Evolutionary conservation across 73 alveolate genomes (phyloP).

Genomic region (Diophrys sp.): DNA sequence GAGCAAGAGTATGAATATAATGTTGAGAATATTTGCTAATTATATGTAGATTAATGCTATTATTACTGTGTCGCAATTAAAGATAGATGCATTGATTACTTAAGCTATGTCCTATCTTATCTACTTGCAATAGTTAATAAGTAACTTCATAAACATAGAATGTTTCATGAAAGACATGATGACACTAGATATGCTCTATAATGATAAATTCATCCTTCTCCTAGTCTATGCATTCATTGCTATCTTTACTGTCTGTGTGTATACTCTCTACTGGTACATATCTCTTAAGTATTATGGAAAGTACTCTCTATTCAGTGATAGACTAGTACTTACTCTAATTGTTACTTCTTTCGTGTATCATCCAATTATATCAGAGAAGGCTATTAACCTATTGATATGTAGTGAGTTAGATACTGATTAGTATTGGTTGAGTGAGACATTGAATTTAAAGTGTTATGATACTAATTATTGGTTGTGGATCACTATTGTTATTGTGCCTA

Average conservation of each 20-base stretch:
- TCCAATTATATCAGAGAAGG: not conserved
- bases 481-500: not conserved
- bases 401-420: not conserved
- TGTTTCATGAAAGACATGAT: not conserved
- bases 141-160: not conserved
- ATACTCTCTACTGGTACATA: not conserved
- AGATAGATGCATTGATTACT: not conserved
- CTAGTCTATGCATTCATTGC: not conserved
- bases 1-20: too few species aligned
- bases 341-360: not conserved
- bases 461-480: not conserved
- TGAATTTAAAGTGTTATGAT: not conserved
- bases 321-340: not conserved
- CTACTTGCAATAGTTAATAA: too few species aligned
- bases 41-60: not conserved
- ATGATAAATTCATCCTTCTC: not conserved
- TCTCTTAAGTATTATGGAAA: not conserved
- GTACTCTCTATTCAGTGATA: not conserved
- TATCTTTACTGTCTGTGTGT: not conserved
- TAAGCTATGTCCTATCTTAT: not conserved
- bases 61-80: not conserved
- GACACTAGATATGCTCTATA: not conserved
- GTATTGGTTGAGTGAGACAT: not conserved
- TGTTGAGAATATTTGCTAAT: not conserved
- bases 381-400: not conserved